Evolutionary conservation across 192 early-diverging fungal species (phyloP), one percentile per base, ranked within the genome.

Genomic region (Coemansia sp.): DNA sequence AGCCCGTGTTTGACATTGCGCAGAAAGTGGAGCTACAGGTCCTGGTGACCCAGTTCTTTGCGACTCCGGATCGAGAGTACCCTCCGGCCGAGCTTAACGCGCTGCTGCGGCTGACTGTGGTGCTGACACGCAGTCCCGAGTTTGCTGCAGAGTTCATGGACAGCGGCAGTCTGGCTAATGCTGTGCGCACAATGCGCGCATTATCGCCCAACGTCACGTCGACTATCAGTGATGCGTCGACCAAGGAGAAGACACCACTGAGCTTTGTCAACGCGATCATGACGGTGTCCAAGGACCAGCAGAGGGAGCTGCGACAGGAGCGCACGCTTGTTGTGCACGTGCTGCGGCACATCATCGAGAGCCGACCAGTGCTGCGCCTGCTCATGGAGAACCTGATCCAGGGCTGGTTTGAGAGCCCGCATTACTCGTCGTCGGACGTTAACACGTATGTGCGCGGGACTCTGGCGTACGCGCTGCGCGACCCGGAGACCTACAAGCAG

Each of bases 311-410:
- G 64, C 82, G 87, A 45, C 86, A 91, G 14, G 91, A 94, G 54
- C 88, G 88, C 40, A 83, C 86, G 31, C 83, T 95, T 43, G 82
- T 90, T 9, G 73, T 90, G 18, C 89, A 95, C 63, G 91, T 98
- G n/a, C 60, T 98, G 50, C 85, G 94, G 3, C 93, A 98, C 62
- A 83, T 91, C 12, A 82, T 95, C 56, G 95, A 98, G 68, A 83
- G 87, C 57, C 56, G 71, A 16, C 67, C 66, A 2, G 80, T 90
- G 2, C 67, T 96, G 50, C 71, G 78, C 56, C 57, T 65, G 35
- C 70, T 83, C 6, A 91, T 98, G 85, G 88, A 89, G 55, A 69
- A 84, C 31, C 87, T 94, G 62, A 85, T 96, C 5, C 82, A 71
- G 21, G 81, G 72, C 21, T 93, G 88, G 87, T 86, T 94, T 21